A percentile compares a stretch with the other conserved stretches of the same genome.
Evolutionary conservation across 176 grass and related monocot genomes (phyloP).

Genomic region (Miscanthus lutarioriparius): DNA sequence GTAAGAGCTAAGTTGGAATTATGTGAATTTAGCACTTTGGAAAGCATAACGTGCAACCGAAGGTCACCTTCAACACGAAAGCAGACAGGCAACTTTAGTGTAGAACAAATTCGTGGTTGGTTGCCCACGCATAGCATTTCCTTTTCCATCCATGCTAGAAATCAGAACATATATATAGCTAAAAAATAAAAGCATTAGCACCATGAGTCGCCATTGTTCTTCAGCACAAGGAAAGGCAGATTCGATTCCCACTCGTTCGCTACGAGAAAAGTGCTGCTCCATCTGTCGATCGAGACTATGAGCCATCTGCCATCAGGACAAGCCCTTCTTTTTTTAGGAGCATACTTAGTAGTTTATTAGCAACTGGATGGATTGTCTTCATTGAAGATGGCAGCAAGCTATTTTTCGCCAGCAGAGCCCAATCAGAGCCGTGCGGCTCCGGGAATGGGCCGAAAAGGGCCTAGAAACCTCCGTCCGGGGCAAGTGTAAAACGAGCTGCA

Average conservation of each 20-base stretch:
- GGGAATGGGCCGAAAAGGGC: not conserved
- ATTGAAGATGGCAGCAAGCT: not conserved
- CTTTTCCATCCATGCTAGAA: not conserved
- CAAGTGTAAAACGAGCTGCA: too few relatives aligned
- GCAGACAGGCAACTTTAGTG: not conserved
- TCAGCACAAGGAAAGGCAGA: not conserved
- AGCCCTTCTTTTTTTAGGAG: not conserved
- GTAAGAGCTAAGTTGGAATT: too few relatives aligned
- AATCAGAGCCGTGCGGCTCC: not conserved
- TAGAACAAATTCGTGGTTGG: not conserved
- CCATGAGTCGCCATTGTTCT: not conserved
- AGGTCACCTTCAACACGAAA: not conserved
- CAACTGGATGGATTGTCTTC: not conserved
- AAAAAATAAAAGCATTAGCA: not conserved
- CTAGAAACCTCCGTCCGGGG: not conserved
- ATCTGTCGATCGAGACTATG: not conserved
- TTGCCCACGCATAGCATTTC: not conserved
- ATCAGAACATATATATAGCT: not conserved
- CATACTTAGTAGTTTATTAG: too few relatives aligned
- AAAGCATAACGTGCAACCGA: not conserved
- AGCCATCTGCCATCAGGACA: not conserved
- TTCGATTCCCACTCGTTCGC: slow-evolving; percentile 3
- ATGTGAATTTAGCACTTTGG: not conserved
- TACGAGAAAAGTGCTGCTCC: not conserved
- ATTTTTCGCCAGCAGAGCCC: not conserved